Conservation (phyloP, 2,329 filamentous ascomycete genomes). For the Nemania sp. region DNA sequence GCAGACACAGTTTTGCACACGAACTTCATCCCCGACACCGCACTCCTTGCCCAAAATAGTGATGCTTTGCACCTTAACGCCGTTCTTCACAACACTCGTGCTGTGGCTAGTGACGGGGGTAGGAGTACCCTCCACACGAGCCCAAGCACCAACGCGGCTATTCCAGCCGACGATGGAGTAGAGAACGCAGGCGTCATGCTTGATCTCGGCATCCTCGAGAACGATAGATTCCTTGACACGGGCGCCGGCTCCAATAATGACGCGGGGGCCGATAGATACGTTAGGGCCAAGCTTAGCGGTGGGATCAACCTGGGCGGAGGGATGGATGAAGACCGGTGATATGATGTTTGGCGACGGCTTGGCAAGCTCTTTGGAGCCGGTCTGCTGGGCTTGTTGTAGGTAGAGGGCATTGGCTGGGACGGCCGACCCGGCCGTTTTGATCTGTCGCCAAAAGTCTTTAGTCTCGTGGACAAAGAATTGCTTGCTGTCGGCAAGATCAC, state of each 20-base stretch:
- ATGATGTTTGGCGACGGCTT: constrained; percentile 88
- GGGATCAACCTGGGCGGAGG: constrained; percentile 88
- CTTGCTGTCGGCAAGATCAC: constrained; percentile 95
- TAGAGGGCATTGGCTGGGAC: constrained; percentile 97
- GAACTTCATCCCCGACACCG: constrained; percentile 89
- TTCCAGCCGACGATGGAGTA: constrained; percentile 98
- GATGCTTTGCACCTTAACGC: constrained; percentile 97
- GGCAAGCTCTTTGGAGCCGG: constrained; percentile 82
- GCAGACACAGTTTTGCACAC: constrained; percentile 98
- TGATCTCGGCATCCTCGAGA: constrained; percentile 93
- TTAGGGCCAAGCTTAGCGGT: constrained; percentile 97
- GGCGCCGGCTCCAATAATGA: constrained; percentile 83
- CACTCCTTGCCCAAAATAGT: constrained; percentile 98
- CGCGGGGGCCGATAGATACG: constrained; percentile 94
- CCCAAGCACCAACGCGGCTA: constrained; percentile 97
- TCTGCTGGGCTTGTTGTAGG: constrained; percentile 92
- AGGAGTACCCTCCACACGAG: constrained; percentile 94
- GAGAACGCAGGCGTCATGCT: constrained; percentile 94
- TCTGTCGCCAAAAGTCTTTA: constrained; percentile 99
- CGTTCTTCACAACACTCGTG: constrained; percentile 96
- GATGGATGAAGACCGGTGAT: constrained; percentile 94
- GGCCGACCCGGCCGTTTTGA: constrained; percentile 98
- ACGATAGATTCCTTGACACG: constrained; percentile 97
- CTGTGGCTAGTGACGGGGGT: constrained; percentile 88
- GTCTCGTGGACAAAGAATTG: constrained; percentile 99